Evolutionary conservation across 2,329 filamentous ascomycete genomes (phyloP).

Genomic region (Knufia fluminis): DNA sequence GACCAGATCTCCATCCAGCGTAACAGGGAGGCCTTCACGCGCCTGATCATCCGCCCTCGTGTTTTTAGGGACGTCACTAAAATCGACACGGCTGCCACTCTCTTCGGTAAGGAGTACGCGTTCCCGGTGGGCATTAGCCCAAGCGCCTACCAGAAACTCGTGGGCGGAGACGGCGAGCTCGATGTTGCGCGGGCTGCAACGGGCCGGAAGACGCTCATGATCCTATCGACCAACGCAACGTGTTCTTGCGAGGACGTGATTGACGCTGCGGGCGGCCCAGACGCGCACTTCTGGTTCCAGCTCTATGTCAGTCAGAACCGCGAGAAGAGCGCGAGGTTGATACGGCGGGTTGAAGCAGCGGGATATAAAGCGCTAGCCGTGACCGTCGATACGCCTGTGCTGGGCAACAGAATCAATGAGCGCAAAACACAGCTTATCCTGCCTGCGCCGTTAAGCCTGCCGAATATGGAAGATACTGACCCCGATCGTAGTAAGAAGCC

Average conservation of each 20-base stretch:
- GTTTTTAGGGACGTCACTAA: conserved; percentile 30
- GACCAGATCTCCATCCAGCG: conserved; percentile 35
- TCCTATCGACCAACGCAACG: conserved; percentile 39
- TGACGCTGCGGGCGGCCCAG: conserved; percentile 34
- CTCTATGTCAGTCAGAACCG: conserved; percentile 43
- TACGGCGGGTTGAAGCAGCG: conserved; percentile 32
- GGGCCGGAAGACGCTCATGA: conserved; percentile 37
- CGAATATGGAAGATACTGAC: conserved; percentile 5
- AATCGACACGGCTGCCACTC: conserved; percentile 31
- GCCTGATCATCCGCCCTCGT: conserved; percentile 27
- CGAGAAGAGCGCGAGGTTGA: conserved; percentile 35
- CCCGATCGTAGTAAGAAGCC: neutral
- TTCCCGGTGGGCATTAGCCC: conserved; percentile 47
- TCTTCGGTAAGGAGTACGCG: conserved; percentile 27
- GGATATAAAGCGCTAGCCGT: conserved; percentile 48
- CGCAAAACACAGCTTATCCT: conserved; percentile 41
- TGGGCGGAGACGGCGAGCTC: conserved; percentile 42
- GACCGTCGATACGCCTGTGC: conserved; percentile 45
- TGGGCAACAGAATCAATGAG: conserved; percentile 46
- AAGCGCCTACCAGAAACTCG: conserved; percentile 44
- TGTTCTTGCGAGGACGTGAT: conserved; percentile 41
- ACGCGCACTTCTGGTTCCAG: conserved; percentile 1
- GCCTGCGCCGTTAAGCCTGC: neutral
- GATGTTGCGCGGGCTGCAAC: conserved; percentile 41
- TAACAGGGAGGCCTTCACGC: neutral